phyloP scores from a whole-genome alignment of 2,329 filamentous ascomycete genomes.

The Lachnellula cervina region DNA sequence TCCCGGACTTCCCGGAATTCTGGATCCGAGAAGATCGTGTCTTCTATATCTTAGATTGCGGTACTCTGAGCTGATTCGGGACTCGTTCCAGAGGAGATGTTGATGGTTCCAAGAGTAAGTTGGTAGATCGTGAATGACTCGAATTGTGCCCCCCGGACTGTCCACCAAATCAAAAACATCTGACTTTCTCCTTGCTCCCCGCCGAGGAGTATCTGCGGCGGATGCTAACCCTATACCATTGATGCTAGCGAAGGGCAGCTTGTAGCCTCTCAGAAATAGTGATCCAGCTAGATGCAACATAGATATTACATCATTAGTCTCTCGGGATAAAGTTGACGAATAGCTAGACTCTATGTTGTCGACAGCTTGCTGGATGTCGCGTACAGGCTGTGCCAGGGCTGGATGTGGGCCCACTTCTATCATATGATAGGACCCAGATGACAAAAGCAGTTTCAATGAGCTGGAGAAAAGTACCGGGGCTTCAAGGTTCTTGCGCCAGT shows the following conservation, averaged over 20 bases:
- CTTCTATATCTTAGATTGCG: conserved; percentile 33
- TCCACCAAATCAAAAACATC: too few species aligned
- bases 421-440: not conserved
- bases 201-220: not conserved
- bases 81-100: conserved; percentile 47
- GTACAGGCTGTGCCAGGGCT: conserved; percentile 14
- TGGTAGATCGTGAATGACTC: conserved; percentile 32
- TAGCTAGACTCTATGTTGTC: conserved; percentile 3
- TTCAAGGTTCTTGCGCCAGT: conserved; percentile 11
- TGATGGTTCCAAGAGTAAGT: conserved; percentile 47
- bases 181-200: too few species aligned
- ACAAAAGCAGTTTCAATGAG: not conserved
- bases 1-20: conserved; percentile 21
- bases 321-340: conserved; percentile 7
- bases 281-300: conserved; percentile 8
- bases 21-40: conserved; percentile 36
- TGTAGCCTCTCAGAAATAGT: conserved; percentile 3
- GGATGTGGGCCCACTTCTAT: conserved; percentile 22
- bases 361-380: conserved; percentile 3
- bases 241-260: conserved; percentile 3
- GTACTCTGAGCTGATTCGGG: conserved; percentile 40
- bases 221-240: not conserved
- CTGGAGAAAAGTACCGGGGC: conserved; percentile 10
- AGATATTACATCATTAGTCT: not conserved
- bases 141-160: too few species aligned